Percentiles rank a stretch among this genome's conserved stretches.
These are phyloP conservation scores for Hydnomerulius pinastri DNA, from an alignment of 768 basidiomycete genomes.

Conservation along the genomic window DNA sequence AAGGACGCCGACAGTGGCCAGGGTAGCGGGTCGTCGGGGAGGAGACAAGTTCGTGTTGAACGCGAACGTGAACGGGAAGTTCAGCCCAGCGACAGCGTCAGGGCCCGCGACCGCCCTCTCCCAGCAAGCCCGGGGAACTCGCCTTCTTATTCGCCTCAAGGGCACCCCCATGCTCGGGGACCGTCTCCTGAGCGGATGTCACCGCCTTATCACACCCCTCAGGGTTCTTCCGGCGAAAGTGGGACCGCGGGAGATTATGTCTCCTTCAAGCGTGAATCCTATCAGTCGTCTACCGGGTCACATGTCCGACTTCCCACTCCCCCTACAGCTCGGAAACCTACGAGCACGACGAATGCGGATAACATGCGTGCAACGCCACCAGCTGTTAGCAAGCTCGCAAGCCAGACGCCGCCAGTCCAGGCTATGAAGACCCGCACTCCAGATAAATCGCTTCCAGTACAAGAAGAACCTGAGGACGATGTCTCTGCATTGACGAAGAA, in stretches of 20 bases:
- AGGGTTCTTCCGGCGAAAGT: slow-evolving; percentile 47
- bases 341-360: slow-evolving; percentile 19
- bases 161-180: slow-evolving; percentile 38
- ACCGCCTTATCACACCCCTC: slow-evolving; percentile 50
- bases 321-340: slow-evolving; percentile 26
- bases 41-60: slow-evolving; percentile 31
- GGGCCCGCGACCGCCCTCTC: slow-evolving; percentile 27
- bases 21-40: slow-evolving; percentile 15
- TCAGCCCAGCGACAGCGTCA: slow-evolving; percentile 27
- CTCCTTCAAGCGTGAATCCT: slow-evolving; percentile 47
- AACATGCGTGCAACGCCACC: slow-evolving; percentile 37
- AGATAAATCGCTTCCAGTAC: slow-evolving; percentile 73
- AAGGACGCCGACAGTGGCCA: slow-evolving; percentile 50
- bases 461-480: slow-evolving; percentile 77
- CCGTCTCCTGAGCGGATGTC: slow-evolving; percentile 58
- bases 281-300: slow-evolving; percentile 31
- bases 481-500: slow-evolving; percentile 37
- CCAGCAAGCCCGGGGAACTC: slow-evolving; percentile 38
- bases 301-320: slow-evolving; percentile 32
- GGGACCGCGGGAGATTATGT: slow-evolving; percentile 43
- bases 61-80: slow-evolving; percentile 48
- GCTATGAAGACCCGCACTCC: slow-evolving; percentile 56
- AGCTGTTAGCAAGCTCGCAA: slow-evolving; percentile 39
- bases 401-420: slow-evolving; percentile 59
- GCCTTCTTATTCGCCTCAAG: slow-evolving; percentile 45